phyloP scores from a whole-genome alignment of 2,329 filamentous ascomycete genomes.

The Microsporum audouinii region DNA sequence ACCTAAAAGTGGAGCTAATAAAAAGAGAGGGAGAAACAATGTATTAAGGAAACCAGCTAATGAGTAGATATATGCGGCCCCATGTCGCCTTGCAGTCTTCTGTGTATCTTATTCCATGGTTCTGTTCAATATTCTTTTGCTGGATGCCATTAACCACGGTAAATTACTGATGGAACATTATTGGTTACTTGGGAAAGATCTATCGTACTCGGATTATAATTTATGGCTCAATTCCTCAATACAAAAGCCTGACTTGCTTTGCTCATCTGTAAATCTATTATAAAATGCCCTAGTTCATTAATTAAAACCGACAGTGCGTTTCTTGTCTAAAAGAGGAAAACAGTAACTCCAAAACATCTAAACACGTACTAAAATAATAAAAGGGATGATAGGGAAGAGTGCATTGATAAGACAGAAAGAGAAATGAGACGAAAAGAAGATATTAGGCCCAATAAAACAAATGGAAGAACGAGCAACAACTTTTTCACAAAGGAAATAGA shows the following conservation, averaged over 20 bases:
- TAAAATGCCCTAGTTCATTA: neutral
- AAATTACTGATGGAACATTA: neutral
- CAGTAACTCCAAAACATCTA: neutral
- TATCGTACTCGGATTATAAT: neutral
- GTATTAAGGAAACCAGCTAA: too few relatives aligned
- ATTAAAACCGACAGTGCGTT: neutral
- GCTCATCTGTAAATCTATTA: neutral
- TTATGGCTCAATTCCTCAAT: neutral
- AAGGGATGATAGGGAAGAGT: neutral
- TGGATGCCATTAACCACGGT: neutral
- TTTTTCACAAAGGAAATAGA: neutral
- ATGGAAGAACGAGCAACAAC: neutral
- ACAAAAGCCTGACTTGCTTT: neutral
- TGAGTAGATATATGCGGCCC: too few relatives aligned
- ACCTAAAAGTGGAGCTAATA: too few relatives aligned
- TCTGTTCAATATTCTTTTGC: too few relatives aligned
- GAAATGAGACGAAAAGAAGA: neutral
- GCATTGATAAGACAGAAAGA: neutral
- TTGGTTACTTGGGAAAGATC: neutral
- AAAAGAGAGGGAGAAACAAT: too few relatives aligned
- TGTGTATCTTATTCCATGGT: too few relatives aligned
- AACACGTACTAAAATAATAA: neutral
- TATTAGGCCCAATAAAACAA: neutral
- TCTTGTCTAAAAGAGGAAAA: neutral
- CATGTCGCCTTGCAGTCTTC: too few relatives aligned